Base-by-base conservation (phyloP, 352 stramenopile genomes). In the Globisporangium iwayamae region DNA sequence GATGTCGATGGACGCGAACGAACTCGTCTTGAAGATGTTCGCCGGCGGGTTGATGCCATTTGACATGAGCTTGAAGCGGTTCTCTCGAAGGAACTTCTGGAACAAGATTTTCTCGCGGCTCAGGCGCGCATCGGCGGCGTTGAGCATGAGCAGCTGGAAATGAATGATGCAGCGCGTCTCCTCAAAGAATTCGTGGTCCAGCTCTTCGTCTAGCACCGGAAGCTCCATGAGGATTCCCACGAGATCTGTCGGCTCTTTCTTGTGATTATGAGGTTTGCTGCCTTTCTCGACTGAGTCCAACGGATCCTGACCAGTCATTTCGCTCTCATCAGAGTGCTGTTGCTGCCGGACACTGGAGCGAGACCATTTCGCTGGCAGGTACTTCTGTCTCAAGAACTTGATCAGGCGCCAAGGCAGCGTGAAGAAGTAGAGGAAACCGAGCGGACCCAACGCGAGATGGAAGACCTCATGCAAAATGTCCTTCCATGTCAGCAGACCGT, bases 11-110 rank as follows among this genome's bases (percentile, higher is more conserved):
- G 87, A 96, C 18, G 87, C 88, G 39, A 92, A 96, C 25, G 87
- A 96, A 59, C 74, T 89, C 41, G 85, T 94, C 50, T 83, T 88
- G 72, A 97, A 98, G 60, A 98, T 92, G 53, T 92, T 93, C 20
- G 87, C 83, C 1, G 91, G 91, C 25, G 90, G 90, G 47, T 94
- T 91, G 53, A 98, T 96, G 3, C 90, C 87, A 56, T 96, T 98
- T 18, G 89, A 94, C 73, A 97, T 89, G 69, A 98, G 85, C 70
- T 97, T 96, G 76, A 97, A 98, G 55, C 91, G 83, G 67, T 98
- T 97, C 71, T 98, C 93, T 41, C 91, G 81, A 39, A 98, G 64
- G 57, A 98, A 98, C 62, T 97, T 95, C 61, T 97, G 90, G 62
- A 98, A 98, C 39, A 98, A 52, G 28, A 98, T 94, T 62, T 95